Evolutionary conservation across 2,329 filamentous ascomycete species (phyloP), one percentile per base, ranked within the genome.

Genomic region (Hypoxylon rubiginosum): DNA sequence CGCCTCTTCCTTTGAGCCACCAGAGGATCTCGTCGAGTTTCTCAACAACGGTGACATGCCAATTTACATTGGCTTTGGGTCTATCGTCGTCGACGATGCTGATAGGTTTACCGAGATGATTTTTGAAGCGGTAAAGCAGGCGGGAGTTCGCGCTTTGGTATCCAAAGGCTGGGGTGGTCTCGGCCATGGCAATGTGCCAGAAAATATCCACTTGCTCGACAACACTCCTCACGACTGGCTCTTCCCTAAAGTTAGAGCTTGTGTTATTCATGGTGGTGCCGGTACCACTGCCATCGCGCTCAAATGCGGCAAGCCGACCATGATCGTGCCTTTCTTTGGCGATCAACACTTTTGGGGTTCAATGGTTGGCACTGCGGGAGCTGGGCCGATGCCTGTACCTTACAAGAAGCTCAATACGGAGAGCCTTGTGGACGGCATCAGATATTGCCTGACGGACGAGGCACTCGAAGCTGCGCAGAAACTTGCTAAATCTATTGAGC

Each of bases 171-270:
- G 91, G 91, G 90, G 91, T 39, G 90, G 89, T 0, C 80, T 93
- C 2, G 91, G 91, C 3, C 84, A 83, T 5, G 83, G 86, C 1
- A 80, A 85, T 34, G 81, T 86, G 0, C 87, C 89, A 0, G 88
- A 91, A 0, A 86, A 89, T 65, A 82, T 93, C 58, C 92, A 86
- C 78, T 87, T 93, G 85, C 83, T 94, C 3, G 91, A 88, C 36
- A 92, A 93, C 71, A 90, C 86, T 0, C 91, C 91, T 0, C 91
- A 93, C 73, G 91, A 93, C 77, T 94, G 91, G 91, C 81, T 94
- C 0, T 93, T 93, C 67, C 90, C 90, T 0, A 82, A 82, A 30
- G 87, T 92, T 3, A 82, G 81, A 48, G 90, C 88, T 0, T 90
- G 90, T 3, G 87, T 93, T 1, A 91, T 92, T 66, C 91, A 93